Conservation (phyloP, 371 early-diverging fungal species). For the Mortierella sp. region DNA sequence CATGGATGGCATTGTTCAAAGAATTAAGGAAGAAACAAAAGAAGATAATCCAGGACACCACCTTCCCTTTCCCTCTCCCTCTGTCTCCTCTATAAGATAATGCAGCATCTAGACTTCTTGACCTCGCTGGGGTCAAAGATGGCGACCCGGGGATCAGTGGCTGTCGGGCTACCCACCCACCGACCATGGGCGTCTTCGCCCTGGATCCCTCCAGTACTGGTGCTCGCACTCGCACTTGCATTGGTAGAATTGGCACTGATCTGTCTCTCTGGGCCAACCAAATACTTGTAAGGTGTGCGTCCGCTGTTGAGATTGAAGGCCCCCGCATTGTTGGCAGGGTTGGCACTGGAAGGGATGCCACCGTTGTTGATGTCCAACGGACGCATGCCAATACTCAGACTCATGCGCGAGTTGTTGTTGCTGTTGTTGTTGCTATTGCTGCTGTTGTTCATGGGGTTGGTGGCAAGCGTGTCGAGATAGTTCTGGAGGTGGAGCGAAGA, state of each 20-base stretch:
- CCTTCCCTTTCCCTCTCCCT: no score
- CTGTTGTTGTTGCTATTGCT: neutral
- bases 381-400: no score
- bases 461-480: conserved; percentile 21
- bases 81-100: conserved; percentile 4
- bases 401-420: no score
- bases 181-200: conserved; percentile 49
- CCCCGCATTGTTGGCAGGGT: no score
- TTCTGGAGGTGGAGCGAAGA: conserved; percentile 37
- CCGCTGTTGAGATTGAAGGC: no score
- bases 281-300: no score
- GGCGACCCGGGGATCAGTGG: conserved; percentile 4
- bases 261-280: no score
- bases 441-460: neutral
- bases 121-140: conserved; percentile 15
- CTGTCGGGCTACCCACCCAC: conserved; percentile 27
- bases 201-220: conserved; percentile 23
- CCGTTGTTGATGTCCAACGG: neutral
- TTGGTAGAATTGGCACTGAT: no score
- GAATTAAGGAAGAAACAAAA: neutral
- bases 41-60: neutral
- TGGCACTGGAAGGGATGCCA: no score
- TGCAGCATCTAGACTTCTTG: conserved; percentile 44
- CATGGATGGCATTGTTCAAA: neutral
- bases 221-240: neutral